Base-by-base conservation (phyloP, 306 rosid genomes). In the Arachis hypogaea region DNA sequence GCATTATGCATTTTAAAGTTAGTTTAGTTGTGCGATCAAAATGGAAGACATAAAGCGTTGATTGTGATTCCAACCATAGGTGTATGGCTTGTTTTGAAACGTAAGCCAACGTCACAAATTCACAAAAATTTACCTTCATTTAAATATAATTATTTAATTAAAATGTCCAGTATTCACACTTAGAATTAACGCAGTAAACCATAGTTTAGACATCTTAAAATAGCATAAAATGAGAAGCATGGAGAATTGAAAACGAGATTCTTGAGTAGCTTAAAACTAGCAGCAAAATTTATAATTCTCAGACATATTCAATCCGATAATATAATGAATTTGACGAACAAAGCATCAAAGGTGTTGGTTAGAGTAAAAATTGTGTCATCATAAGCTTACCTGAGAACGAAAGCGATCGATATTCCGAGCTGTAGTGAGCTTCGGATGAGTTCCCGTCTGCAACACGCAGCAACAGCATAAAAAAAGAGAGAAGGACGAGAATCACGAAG, bases 371-470 rank as follows among this genome's bases (percentile, higher is more conserved):
- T 41, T 6, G 33, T 65, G 60, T 54, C 43, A 55, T 68, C 16
- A 18, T 9, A 51, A 7, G 77, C 44, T 77, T 77, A 93, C 98
- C 98, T 94, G 98, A 73, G 94, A 11, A 40, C 96, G 97, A 80
- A 94, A 94, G 77, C 97, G 95, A 56, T 85, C 63, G 69, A 94
- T 89, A 74, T 94, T 94, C 80, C 77, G 89, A 80, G 66, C 72
- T 5, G 98, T 91, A 44, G 98, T 94, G 65, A 88, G 80, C 81
- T 86, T 94, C 4, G 97, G 98, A 79, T 94, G 98, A 69, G 98
- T 91, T 84, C 98, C 98, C 0, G 98, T 91, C 98, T 91, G 94
- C 75, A 68, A 82, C 66, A 76, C 60, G 73, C 14, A 77, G 28
- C 63, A 72, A 59, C 9, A 49, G 12, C 3, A 1, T n/a, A 14